Evolutionary conservation across 192 early-diverging fungal species (phyloP).

Genomic region (Gonapodya sp.): DNA sequence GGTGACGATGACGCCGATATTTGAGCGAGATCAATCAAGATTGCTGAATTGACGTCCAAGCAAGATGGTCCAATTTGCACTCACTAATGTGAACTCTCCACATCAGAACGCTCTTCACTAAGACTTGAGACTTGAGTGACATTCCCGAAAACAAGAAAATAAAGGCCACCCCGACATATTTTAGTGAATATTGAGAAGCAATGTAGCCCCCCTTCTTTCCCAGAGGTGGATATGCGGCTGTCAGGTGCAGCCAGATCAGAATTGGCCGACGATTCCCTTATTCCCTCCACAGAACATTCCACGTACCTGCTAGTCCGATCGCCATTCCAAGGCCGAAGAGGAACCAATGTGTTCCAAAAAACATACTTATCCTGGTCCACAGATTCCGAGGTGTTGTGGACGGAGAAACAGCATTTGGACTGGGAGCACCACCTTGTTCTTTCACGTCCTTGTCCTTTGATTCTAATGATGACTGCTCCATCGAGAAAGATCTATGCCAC

Average conservation of each 20-base stretch:
- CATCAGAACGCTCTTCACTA: conserved; percentile 34
- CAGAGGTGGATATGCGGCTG: conserved; percentile 40
- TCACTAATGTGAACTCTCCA: conserved; percentile 48
- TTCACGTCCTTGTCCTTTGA: too few species aligned
- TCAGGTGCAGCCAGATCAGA: not conserved
- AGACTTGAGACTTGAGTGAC: conserved; percentile 44
- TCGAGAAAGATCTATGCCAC: too few species aligned
- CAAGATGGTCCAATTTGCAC: too few species aligned
- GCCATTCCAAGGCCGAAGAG: conserved; percentile 47
- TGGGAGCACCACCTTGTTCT: too few species aligned
- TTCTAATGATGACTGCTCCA: too few species aligned
- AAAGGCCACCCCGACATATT: conserved; percentile 48
- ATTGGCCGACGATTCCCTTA: not conserved
- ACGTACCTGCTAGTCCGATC: conserved; percentile 41
- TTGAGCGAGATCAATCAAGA: too few species aligned
- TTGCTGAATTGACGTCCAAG: too few species aligned
- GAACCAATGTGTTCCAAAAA: conserved; percentile 52
- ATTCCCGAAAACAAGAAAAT: conserved; percentile 60
- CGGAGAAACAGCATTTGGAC: too few species aligned
- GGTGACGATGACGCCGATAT: too few species aligned
- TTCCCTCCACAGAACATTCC: not conserved
- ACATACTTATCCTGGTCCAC: too few species aligned
- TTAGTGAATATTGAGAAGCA: conserved; percentile 52
- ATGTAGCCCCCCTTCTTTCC: conserved; percentile 40
- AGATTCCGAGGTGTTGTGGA: too few species aligned